Conservation (phyloP, 176 grass and related monocot genomes). For the Phragmites australis region DNA sequence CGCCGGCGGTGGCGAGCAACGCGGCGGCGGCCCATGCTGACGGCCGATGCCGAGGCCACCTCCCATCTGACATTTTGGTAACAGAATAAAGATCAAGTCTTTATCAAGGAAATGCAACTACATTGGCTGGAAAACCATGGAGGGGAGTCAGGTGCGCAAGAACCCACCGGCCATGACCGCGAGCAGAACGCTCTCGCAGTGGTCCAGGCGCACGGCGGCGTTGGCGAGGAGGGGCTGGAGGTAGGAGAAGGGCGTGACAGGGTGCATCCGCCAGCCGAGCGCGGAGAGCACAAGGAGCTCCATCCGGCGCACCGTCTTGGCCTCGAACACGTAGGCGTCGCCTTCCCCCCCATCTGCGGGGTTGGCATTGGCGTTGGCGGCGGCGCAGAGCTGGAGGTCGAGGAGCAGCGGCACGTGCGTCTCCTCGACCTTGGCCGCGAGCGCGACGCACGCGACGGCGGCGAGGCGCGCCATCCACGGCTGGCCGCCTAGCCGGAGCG, state of each 20-base stretch:
- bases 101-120: not conserved
- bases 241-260: slow-evolving; percentile 75
- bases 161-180: slow-evolving; percentile 58
- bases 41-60: slow-evolving; percentile 69
- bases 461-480: slow-evolving; percentile 79
- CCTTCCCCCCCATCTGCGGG: no score
- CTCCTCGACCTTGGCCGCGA: slow-evolving; percentile 91
- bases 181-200: slow-evolving; percentile 56
- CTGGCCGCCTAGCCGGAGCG: slow-evolving; percentile 48
- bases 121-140: not conserved
- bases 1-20: slow-evolving; percentile 41
- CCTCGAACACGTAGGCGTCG: slow-evolving; percentile 56
- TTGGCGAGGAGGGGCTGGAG: slow-evolving; percentile 52
- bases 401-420: slow-evolving; percentile 63
- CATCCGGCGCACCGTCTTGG: slow-evolving; percentile 77
- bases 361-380: not conserved
- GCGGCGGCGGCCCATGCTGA: slow-evolving; percentile 77
- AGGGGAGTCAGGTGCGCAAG: not conserved
- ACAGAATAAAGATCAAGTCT: not conserved
- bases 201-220: slow-evolving; percentile 13
- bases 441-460: slow-evolving; percentile 68
- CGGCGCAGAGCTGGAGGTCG: slow-evolving; percentile 64
- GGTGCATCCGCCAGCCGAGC: slow-evolving; percentile 73
- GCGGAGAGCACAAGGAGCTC: slow-evolving; percentile 77
- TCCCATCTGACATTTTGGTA: slow-evolving; percentile 55